These are phyloP conservation scores for Neofusicoccum umdonicola DNA, from an alignment of 2,329 filamentous ascomycete species.

Conservation along the genomic window DNA sequence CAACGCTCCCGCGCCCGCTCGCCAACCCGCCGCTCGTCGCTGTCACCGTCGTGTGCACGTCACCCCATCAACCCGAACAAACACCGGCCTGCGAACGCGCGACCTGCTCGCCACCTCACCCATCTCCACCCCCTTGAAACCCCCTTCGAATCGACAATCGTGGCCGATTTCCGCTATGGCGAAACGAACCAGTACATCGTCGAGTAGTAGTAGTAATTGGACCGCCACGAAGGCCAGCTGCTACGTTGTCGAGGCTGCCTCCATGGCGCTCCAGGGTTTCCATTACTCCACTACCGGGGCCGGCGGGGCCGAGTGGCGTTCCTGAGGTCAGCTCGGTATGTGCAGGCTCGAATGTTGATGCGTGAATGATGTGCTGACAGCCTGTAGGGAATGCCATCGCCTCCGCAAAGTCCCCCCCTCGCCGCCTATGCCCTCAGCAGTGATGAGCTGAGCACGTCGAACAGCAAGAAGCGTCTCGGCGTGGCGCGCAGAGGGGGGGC, in stretches of 20 bases:
- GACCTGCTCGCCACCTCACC: not conserved
- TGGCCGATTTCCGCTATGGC: slow-evolving; percentile 61
- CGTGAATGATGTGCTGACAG: slow-evolving; percentile 20
- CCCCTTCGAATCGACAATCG: slow-evolving; percentile 34
- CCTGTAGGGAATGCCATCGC: slow-evolving; percentile 73
- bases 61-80: not conserved
- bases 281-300: slow-evolving; percentile 95
- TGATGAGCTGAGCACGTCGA: slow-evolving; percentile 51
- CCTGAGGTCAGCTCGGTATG: slow-evolving; percentile 46
- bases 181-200: slow-evolving; percentile 69
- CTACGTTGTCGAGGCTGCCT: slow-evolving; percentile 74
- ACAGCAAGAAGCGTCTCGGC: slow-evolving; percentile 27
- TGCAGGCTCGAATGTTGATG: slow-evolving; percentile 16
- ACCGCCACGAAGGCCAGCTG: slow-evolving; percentile 85
- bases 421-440: slow-evolving; percentile 67
- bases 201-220: slow-evolving; percentile 65
- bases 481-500: slow-evolving; percentile 72
- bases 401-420: slow-evolving; percentile 86
- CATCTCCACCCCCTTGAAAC: not conserved
- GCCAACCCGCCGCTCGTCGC: not conserved
- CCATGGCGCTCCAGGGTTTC: slow-evolving; percentile 73
- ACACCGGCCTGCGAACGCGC: not conserved
- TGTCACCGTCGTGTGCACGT: not conserved
- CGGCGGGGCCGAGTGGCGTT: slow-evolving; percentile 56
- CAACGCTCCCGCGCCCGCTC: not conserved